Evolutionary conservation across 306 rosid species (phyloP).

Genomic region (Dalbergia oliveri): DNA sequence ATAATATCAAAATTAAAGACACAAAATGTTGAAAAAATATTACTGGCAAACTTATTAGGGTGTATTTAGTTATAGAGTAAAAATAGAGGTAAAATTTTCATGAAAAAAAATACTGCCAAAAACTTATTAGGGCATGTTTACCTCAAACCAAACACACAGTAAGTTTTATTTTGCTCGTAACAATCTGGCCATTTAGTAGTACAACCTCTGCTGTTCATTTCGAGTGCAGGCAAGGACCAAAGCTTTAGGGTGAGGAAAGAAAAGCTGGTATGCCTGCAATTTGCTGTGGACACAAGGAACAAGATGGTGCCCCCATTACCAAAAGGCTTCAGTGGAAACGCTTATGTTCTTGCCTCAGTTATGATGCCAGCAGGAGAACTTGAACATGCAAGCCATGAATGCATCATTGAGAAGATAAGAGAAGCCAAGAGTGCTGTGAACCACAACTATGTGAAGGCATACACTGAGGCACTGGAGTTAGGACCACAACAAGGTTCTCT

Average conservation of each 20-base stretch:
- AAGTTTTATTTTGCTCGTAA: too few relatives aligned
- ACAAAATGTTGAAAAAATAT: too few relatives aligned
- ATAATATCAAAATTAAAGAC: too few relatives aligned
- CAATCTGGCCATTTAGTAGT: too few relatives aligned
- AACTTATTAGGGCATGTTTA: too few relatives aligned
- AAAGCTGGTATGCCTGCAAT: constrained; percentile 71
- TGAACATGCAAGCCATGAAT: constrained; percentile 50
- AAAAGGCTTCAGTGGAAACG: constrained; percentile 74
- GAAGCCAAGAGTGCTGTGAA: constrained; percentile 64
- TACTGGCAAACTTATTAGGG: too few relatives aligned
- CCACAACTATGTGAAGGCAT: constrained; percentile 61
- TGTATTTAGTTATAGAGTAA: too few relatives aligned
- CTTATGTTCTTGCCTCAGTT: constrained; percentile 77
- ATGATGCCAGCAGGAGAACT: constrained; percentile 58
- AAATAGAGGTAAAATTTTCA: too few relatives aligned
- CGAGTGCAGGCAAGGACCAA: constrained; percentile 62
- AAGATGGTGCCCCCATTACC: constrained; percentile 65
- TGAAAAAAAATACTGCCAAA: too few relatives aligned
- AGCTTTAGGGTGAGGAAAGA: constrained; percentile 63
- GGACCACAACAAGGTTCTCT: constrained; percentile 56
- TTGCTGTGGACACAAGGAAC: constrained; percentile 72
- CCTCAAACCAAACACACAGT: too few relatives aligned
- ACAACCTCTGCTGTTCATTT: not conserved
- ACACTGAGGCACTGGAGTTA: constrained; percentile 59
- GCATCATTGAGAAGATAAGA: constrained; percentile 61